Percentiles rank a stretch among this genome's conserved stretches.
Evolutionary conservation across 345 rosid genomes (phyloP).

Genomic region (Salix koriyanagi): DNA sequence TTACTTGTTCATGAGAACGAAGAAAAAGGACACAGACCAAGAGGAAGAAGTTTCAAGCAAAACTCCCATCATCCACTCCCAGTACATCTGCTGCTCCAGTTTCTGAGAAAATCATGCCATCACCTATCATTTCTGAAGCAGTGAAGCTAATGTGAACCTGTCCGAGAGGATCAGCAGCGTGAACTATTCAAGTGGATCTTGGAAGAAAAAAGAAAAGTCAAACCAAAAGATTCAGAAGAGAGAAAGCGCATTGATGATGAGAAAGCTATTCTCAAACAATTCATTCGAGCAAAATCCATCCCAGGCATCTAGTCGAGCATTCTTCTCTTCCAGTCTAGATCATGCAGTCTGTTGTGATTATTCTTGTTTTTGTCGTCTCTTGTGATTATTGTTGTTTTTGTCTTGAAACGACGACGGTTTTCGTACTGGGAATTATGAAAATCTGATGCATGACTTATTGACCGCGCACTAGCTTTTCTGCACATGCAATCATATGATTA

Average conservation of each 20-base stretch:
- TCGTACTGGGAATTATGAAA: neutral
- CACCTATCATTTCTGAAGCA: constrained; percentile 30
- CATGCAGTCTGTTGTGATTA: neutral
- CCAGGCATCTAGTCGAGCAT: constrained; percentile 43
- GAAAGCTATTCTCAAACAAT: constrained; percentile 77
- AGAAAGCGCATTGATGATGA: constrained; percentile 73
- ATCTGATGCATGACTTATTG: neutral
- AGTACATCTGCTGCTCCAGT: constrained; percentile 21
- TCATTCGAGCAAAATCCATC: constrained; percentile 60
- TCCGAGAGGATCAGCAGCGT: constrained; percentile 65
- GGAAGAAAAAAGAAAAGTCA: constrained; percentile 87
- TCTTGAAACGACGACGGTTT: neutral
- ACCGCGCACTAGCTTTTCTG: neutral
- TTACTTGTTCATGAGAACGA: constrained; percentile 28
- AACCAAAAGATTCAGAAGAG: constrained; percentile 63
- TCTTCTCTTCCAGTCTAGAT: constrained; percentile 5
- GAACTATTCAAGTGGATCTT: constrained; percentile 84
- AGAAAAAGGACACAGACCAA: constrained; percentile 45
- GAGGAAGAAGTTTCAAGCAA: constrained; percentile 35
- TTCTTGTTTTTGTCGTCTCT: neutral
- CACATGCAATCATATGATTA: neutral
- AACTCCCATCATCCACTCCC: constrained; percentile 19
- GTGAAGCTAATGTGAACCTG: constrained; percentile 46
- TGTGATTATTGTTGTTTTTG: neutral
- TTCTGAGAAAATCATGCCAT: constrained; percentile 27